Base-by-base conservation (phyloP, 345 rosid species). In the Gossypium stocksii region DNA sequence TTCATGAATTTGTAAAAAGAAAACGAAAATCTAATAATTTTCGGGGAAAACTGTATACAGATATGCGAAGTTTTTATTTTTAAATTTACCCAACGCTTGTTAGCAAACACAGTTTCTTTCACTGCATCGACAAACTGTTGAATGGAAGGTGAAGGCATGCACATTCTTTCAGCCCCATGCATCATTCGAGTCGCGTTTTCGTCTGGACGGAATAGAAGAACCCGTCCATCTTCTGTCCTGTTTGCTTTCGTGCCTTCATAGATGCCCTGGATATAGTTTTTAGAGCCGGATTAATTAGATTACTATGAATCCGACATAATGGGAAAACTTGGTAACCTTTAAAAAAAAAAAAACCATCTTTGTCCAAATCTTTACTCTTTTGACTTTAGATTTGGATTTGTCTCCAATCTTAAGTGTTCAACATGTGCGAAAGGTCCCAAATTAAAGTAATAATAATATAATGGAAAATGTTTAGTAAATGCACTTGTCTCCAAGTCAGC, bases 171-270 rank as follows among this genome's bases (percentile, higher is more conserved):
- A 22, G 97, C 90, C 0, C 98, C 97, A 53, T 63, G 57, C 81
- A 65, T 83, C 97, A 94, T 89, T 2, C 97, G 78, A 17, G 80
- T 38, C 1, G 97, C 98, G 56, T 94, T 89, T 48, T 85, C 86
- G 17, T 87, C 95, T 0, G 89, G 97, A 0, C 98, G 94, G 79
- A 90, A 94, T 4, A 94, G 77, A 59, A 90, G 86, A 74, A 92
- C 58, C 74, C 83, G 74, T 14, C 97, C 92, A 34, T 86, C 81
- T 77, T 88, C 85, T 71, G 89, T 88, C 83, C 93, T 89, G 74
- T 88, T 80, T 9, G 90, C 98, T 86, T 94, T 94, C 58, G 85
- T 76, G 45, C 98, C 93, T 87, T 94, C 98, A 70, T 86, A 89
- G 22, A 92, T 61, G 5, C 89, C 98, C 97, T 94, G 79, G 2